Base-by-base conservation (phyloP, 257 asterid species). In the Thymus mandschuricus region DNA sequence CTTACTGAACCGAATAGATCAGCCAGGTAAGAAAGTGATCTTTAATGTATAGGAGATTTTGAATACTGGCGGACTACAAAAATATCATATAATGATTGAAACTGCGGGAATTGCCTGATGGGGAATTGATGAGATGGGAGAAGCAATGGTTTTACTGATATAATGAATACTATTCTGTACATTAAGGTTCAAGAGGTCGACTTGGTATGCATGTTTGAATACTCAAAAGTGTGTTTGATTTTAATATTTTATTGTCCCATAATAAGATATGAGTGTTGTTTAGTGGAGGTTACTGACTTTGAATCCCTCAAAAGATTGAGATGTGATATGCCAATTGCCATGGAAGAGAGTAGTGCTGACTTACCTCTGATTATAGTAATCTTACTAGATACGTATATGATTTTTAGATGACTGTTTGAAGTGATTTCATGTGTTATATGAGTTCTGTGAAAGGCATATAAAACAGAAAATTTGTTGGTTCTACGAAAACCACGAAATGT, bases 1-100 rank as follows among this genome's bases (percentile, higher is more conserved):
- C 81, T 93, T 31, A 88, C 88, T 7, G 97, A 91, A 69, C 98
- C 98, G n/a, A 81, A 79, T 57, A 70, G 86, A 60, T 67, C 87
- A 9, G 62, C 83, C 52, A 85, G 93, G 96, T 88, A 61, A 13
- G 61, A 50, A 3, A 10, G 21, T 43, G 5, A 10, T 15, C 48
- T 68, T 60, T 68, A 28, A 63, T 49, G 48, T 2, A 33, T 43
- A 46, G 33, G 48, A 68, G 69, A 10, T 65, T 44, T 0, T 50
- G 34, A 10, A 10, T 46, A 52, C 31, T 56, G 50, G 33, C n/a
- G n/a, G n/a, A n/a, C n/a, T n/a, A n/a, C n/a, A n/a, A n/a, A n/a
- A n/a, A n/a, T n/a, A n/a, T n/a, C n/a, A n/a, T n/a, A n/a, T 49
- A 13, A 60, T 45, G 70, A 62, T 60, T 59, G 33, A 31, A 55